phyloP scores from a whole-genome alignment of 129 eudicot species.

The Ambrosia trifida region DNA sequence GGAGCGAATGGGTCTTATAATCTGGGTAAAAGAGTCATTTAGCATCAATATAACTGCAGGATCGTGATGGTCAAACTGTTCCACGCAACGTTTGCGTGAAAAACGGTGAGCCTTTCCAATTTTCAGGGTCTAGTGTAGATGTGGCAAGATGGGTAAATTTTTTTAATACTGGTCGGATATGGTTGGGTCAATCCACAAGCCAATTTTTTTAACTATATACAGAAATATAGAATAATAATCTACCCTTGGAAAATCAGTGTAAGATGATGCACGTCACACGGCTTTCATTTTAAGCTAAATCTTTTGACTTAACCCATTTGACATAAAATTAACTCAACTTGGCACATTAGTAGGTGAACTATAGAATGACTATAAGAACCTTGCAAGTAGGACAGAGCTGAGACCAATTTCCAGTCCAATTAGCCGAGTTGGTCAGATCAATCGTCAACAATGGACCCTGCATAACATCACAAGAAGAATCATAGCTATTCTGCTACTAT shows the following conservation, averaged over 20 bases:
- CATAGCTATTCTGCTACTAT: not conserved
- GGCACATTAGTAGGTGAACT: not conserved
- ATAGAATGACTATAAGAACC: slow-evolving; percentile 40
- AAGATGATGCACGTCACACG: not conserved
- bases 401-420: slow-evolving; percentile 86
- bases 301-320: not conserved
- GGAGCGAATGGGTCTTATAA: slow-evolving; percentile 85
- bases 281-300: not conserved
- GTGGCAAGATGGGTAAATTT: slow-evolving; percentile 1
- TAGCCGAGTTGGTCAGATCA: slow-evolving; percentile 56
- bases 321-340: not conserved
- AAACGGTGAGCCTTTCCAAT: not conserved
- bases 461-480: slow-evolving; percentile 16
- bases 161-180: not conserved
- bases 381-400: slow-evolving; percentile 97
- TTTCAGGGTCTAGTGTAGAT: slow-evolving; percentile 3
- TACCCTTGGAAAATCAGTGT: not conserved
- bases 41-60: slow-evolving; percentile 13
- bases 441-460: slow-evolving; percentile 78
- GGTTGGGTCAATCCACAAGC: not conserved
- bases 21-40: slow-evolving; percentile 40
- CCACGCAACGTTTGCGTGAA: not conserved
- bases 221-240: slow-evolving; percentile 3
- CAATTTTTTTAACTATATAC: not conserved
- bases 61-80: not conserved